Evolutionary conservation across 192 early-diverging fungal genomes (phyloP).

Genomic region (Haplosporangium gracile): DNA sequence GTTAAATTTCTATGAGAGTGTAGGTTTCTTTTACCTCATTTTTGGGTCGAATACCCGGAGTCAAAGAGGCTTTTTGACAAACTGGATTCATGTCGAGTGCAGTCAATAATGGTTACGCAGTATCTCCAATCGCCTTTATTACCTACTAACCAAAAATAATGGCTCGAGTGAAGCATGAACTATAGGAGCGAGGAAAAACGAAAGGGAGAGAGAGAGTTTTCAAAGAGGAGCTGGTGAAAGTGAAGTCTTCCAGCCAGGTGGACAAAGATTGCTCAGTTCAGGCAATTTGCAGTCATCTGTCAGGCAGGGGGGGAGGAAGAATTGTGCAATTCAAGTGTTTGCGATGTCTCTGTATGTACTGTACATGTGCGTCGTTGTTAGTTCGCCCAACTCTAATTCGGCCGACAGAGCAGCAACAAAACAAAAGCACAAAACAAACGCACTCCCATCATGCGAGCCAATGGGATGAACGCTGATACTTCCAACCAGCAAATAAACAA

Average conservation of each 20-base stretch:
- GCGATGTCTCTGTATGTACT: neutral
- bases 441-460: neutral
- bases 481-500: neutral
- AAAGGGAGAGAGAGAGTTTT: neutral
- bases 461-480: neutral
- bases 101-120: neutral
- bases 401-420: neutral
- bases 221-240: neutral
- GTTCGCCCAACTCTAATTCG: too few species aligned
- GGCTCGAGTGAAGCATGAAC: neutral
- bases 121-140: too few species aligned
- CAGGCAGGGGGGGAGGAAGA: neutral
- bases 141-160: too few species aligned
- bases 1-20: neutral
- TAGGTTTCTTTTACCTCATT: neutral
- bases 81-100: neutral
- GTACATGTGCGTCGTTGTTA: neutral
- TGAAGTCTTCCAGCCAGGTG: neutral
- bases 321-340: neutral
- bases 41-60: neutral
- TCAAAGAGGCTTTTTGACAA: neutral
- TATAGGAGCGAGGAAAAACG: neutral
- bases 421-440: neutral
- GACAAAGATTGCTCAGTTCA: neutral
- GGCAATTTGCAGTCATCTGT: neutral